Evolutionary conservation across 2,329 filamentous ascomycete species (phyloP), one percentile per base, ranked within the genome.

Genomic region (Colletotrichum sp.): DNA sequence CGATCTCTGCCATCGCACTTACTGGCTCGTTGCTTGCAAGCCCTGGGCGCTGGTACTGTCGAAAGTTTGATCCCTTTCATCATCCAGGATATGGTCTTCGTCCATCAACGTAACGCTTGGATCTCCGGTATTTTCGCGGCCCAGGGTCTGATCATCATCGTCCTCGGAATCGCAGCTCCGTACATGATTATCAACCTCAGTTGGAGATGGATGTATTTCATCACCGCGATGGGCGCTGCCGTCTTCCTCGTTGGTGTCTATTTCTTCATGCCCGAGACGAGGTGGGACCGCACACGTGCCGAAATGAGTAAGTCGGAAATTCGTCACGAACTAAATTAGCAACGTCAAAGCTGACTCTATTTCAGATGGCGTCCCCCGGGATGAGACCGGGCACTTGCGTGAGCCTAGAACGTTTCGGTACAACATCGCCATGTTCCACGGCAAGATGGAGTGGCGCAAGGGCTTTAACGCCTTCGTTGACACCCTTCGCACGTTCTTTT

Each of bases 51-150:
- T 0, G 84, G 84, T 2, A 80, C 83, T 0, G 82, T 83, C 16
- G 82, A 84, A 72, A 82, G 83, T 1, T 72, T 86, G 18, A 81
- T 86, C 6, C 84, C 84, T 4, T 81, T 86, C 21, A 82, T 86
- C 39, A 79, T 85, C 1, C 83, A 85, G 77, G 84, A 86, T 44
- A 81, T 86, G 44, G 80, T 84, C 15, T 85, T 85, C 32, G 80
- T 85, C n/a, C 84, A 86, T 70, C 80, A 86, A 79, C 81, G 84
- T 8, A 84, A 83, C 72, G 77, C 77, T 39, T 83, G 81, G 15
- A 80, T 85, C 49, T 82, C 83, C 4, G 75, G 79, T 3, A 78
- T 85, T 18, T 78, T 83, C 49, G 77, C 81, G 0, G 79, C 79
- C 13, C 79, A 80, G 78, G 83, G 82, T 2, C 18, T 84, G 15